phyloP scores from a whole-genome alignment of 2,329 filamentous ascomycete species.

The Leptographium wingfieldii region DNA sequence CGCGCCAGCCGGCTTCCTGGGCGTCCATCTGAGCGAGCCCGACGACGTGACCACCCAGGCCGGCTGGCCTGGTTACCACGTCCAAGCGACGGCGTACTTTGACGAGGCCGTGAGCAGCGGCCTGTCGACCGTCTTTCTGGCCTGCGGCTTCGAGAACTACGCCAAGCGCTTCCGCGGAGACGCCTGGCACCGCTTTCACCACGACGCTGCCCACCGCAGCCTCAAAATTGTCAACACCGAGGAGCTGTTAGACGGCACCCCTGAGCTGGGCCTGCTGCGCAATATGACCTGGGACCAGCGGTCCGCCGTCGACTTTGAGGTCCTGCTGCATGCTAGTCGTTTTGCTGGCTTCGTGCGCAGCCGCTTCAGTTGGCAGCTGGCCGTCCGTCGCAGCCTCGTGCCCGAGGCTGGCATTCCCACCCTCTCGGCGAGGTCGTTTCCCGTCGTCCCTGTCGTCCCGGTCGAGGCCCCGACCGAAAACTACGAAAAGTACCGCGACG shows the following conservation, averaged over 20 bases:
- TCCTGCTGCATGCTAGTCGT: constrained; percentile 7
- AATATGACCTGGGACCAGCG: constrained; percentile 18
- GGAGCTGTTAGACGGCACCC: constrained; percentile 18
- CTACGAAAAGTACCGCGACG: constrained; percentile 10
- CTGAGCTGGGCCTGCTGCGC: constrained; percentile 17
- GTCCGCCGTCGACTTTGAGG: constrained; percentile 9
- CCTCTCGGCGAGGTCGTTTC: not conserved
- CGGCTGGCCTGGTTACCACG: constrained; percentile 22
- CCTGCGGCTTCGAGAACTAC: constrained; percentile 21
- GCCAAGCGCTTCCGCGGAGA: constrained; percentile 17
- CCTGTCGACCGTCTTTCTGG: constrained; percentile 22
- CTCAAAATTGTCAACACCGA: constrained; percentile 22
- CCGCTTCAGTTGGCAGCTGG: constrained; percentile 10
- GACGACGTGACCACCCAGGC: constrained; percentile 17
- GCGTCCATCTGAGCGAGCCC: constrained; percentile 24
- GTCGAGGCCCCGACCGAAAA: not conserved
- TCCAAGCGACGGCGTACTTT: constrained; percentile 24
- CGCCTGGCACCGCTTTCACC: constrained; percentile 12
- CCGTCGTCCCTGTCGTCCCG: too few species aligned
- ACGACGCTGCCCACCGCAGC: constrained; percentile 14
- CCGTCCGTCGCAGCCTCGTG: constrained; percentile 8
- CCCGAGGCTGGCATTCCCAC: constrained; percentile 8
- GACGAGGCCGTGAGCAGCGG: constrained; percentile 17
- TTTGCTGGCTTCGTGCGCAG: constrained; percentile 10
- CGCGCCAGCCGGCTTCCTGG: constrained; percentile 20